Percentiles rank a stretch among this genome's conserved stretches.
Evolutionary conservation across 2,329 filamentous ascomycete genomes (phyloP).

Genomic region (Colletotrichum tanaceti): DNA sequence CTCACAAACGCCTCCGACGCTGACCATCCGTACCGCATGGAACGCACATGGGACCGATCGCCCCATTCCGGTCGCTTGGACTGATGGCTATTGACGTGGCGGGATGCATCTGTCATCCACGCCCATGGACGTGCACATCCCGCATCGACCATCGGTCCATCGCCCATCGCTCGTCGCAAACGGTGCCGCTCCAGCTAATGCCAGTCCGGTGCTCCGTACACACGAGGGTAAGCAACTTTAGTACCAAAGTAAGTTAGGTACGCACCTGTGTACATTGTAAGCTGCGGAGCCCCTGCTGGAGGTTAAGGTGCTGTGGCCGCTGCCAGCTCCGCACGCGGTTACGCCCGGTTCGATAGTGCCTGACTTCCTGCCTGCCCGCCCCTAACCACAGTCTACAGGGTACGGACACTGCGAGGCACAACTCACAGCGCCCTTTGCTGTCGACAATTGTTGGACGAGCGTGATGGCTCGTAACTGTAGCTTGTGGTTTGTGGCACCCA

Average conservation of each 20-base stretch:
- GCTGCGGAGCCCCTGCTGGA: constrained; percentile 4
- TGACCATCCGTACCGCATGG: constrained; percentile 25
- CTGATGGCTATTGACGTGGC: constrained; percentile 20
- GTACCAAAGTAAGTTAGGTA: too few relatives aligned
- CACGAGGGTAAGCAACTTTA: constrained; percentile 35
- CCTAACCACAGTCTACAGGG: too few relatives aligned
- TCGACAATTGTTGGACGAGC: too few relatives aligned
- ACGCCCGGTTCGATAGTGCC: too few relatives aligned
- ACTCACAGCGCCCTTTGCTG: background rate
- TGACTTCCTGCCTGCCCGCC: background rate
- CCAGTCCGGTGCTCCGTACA: constrained; percentile 23
- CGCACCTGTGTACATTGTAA: too few relatives aligned
- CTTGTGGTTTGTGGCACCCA: background rate
- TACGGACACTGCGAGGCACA: background rate
- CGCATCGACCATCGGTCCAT: constrained; percentile 1
- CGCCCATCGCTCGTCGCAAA: constrained; percentile 24
- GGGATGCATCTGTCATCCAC: constrained; percentile 28
- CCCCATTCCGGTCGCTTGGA: constrained; percentile 25
- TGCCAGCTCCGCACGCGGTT: constrained; percentile 31
- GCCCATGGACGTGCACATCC: constrained; percentile 18
- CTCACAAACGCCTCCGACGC: background rate
- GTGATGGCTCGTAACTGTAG: too few relatives aligned
- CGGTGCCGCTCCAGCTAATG: constrained; percentile 26
- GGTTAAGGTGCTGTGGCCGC: constrained; percentile 19
- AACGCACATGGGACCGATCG: constrained; percentile 33